Percentiles rank a stretch among this genome's conserved stretches.
phyloP scores from a whole-genome alignment of 495 filamentous ascomycete species.

The Penicillium manginii region DNA sequence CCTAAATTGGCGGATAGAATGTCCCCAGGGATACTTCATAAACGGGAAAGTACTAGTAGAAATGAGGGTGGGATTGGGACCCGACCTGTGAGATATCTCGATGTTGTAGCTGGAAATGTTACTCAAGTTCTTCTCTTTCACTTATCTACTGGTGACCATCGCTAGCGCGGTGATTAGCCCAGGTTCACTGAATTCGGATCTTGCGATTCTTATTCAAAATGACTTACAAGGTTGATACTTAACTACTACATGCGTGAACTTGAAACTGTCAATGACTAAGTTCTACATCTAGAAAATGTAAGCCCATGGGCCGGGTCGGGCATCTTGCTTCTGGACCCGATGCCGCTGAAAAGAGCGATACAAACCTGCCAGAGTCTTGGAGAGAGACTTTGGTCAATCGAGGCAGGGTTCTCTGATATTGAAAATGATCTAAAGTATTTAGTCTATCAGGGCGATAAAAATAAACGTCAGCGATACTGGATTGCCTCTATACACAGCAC shows the following conservation, averaged over 20 bases:
- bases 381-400: slow-evolving; percentile 19
- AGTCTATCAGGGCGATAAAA: slow-evolving; percentile 14
- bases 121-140: not conserved
- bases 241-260: not conserved
- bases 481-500: slow-evolving; percentile 12
- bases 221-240: slow-evolving; percentile 19
- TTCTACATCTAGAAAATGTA: slow-evolving; percentile 11
- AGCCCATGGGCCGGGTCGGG: slow-evolving; percentile 24
- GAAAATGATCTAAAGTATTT: slow-evolving; percentile 21
- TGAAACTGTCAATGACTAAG: not conserved
- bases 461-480: slow-evolving; percentile 19
- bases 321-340: slow-evolving; percentile 23
- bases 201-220: slow-evolving; percentile 32
- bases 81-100: not conserved
- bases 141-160: slow-evolving; percentile 9
- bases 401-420: slow-evolving; percentile 1
- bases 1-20: slow-evolving; percentile 9
- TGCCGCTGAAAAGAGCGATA: slow-evolving; percentile 20
- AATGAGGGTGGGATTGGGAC: not conserved
- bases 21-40: not conserved
- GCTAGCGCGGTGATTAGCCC: slow-evolving; percentile 19
- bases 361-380: slow-evolving; percentile 21
- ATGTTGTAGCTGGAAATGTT: slow-evolving; percentile 3
- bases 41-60: not conserved
- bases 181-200: slow-evolving; percentile 16